A percentile compares a stretch with the other conserved stretches of the same genome.
Evolutionary conservation across 768 basidiomycete species (phyloP).

Genomic region (Lentinula raphanica): DNA sequence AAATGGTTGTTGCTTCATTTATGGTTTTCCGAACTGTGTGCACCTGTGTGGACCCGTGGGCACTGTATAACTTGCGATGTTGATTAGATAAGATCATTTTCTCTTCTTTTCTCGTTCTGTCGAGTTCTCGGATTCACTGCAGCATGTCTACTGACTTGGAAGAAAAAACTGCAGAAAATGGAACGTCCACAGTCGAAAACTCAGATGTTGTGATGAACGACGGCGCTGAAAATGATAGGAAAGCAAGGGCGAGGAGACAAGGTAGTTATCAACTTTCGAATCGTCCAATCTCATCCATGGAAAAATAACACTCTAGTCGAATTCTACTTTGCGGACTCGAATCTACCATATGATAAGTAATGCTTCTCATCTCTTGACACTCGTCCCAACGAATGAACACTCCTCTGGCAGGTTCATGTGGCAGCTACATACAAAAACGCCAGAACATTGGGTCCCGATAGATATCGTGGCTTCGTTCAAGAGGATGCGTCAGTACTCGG

Average conservation of each 20-base stretch:
- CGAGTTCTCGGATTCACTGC: no score
- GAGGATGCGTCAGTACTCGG: conserved; percentile 78
- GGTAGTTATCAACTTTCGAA: background rate
- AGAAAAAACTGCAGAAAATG: background rate
- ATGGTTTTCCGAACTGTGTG: no score
- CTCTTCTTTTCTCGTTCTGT: no score
- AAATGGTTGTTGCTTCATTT: no score
- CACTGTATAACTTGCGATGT: no score
- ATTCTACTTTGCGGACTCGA: conserved; percentile 96
- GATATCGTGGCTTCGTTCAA: conserved; percentile 88
- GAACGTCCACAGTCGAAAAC: background rate
- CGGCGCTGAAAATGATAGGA: background rate
- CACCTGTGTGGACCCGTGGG: no score
- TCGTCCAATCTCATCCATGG: background rate
- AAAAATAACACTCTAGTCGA: conserved; percentile 68
- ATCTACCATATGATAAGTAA: conserved; percentile 86
- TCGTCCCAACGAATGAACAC: background rate
- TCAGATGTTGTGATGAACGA: background rate
- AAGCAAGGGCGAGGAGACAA: conserved; percentile 6
- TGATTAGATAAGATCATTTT: no score
- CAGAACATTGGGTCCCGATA: conserved; percentile 88
- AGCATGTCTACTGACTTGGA: background rate
- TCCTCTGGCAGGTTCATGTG: conserved; percentile 87
- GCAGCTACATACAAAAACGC: conserved; percentile 75
- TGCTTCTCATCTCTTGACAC: conserved; percentile 10